Evolutionary conservation across 2,329 filamentous ascomycete genomes (phyloP), one percentile per base, ranked within the genome.

Genomic region (Pseudogymnoascus sp.): DNA sequence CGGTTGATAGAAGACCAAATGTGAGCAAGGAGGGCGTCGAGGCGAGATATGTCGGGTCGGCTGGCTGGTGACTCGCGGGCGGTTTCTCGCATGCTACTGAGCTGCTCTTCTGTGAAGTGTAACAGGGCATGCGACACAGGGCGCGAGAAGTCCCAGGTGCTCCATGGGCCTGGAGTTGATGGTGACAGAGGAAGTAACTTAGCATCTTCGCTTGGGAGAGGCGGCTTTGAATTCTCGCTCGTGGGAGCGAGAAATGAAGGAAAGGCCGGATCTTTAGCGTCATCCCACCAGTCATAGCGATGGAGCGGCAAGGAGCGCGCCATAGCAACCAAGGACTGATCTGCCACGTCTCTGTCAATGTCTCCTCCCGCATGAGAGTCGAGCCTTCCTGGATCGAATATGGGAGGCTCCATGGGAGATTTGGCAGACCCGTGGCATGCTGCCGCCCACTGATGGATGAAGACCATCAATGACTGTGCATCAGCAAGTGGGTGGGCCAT

Each of bases 21-120:
- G 62, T 81, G 77, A 0, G 78, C 78, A 4, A 81, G 67, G 1
- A 79, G 65, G 0, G 77, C 74, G 52, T 81, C 79, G 10, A 77
- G 48, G 2, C 27, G 48, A 9, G 48, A 55, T 33, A 55, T 55
- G n/a, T 55, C 29, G 12, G 48, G 29, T 5, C 48, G 48, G n/a
- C 48, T 33, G 75, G 36, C 76, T 74, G 5, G 76, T 79, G 13
- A 79, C 67, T 13, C 63, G 61, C 29, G 12, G 33, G 40, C 59
- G 27, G 18, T 5, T 61, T 45, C 15, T 37, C 13, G 64, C 62
- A 42, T 62, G 0, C 59, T 58, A 5, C 70, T 64, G 1, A 80
- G 63, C 60, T 79, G 72, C 0, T 63, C 62, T 1, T 66, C 65
- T 0, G 71, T 70, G 64, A 80, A 76, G 48, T 76, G 76, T 1